Percentiles rank a stretch among this genome's conserved stretches.
phyloP scores from a whole-genome alignment of 139 green algal genomes.

The Micromonas commoda region DNA sequence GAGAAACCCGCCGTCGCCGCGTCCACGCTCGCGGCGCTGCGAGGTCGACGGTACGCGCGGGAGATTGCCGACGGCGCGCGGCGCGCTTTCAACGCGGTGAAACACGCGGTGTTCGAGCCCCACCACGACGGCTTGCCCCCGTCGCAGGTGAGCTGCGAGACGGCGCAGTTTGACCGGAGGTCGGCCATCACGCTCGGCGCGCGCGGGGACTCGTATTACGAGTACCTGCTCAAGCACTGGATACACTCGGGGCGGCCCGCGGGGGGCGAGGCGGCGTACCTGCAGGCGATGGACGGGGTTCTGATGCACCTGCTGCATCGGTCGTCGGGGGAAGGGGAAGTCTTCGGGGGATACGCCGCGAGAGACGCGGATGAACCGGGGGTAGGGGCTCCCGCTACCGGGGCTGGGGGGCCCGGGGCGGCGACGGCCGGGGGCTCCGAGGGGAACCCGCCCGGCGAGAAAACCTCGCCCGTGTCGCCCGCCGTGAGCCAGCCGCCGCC shows the following conservation, averaged over 20 bases:
- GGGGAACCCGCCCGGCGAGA: no score
- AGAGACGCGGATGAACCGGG: neutral
- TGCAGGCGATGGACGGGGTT: constrained; percentile 7
- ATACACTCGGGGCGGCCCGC: constrained; percentile 27
- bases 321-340: neutral
- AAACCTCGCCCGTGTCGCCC: no score
- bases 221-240: constrained; percentile 68
- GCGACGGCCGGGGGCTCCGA: no score
- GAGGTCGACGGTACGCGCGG: neutral
- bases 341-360: neutral
- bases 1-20: neutral
- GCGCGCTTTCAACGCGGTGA: neutral
- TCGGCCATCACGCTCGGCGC: constrained; percentile 47
- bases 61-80: neutral
- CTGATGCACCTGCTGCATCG: neutral
- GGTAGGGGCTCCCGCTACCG: neutral
- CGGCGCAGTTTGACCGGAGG: neutral
- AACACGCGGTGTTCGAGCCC: neutral
- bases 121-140: neutral
- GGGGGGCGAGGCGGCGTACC: neutral
- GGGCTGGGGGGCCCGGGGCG: no score
- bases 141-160: neutral
- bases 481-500: no score
- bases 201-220: constrained; percentile 66
- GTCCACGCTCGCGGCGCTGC: neutral